These are phyloP conservation scores for Neurospora hispaniola DNA, from an alignment of 495 filamentous ascomycete species.

Conservation along the genomic window DNA sequence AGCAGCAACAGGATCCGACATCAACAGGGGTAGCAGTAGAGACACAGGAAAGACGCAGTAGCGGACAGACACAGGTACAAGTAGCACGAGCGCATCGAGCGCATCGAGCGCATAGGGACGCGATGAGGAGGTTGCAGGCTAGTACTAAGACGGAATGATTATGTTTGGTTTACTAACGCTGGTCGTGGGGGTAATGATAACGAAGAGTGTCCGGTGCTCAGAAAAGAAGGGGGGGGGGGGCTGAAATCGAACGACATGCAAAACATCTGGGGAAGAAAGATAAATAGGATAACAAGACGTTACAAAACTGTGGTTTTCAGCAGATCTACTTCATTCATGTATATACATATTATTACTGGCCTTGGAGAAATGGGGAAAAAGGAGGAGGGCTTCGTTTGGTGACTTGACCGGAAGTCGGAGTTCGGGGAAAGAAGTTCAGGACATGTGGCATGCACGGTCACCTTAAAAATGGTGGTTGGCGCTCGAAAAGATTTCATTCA, in stretches of 20 bases:
- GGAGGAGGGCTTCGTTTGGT: not conserved
- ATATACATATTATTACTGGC: not conserved
- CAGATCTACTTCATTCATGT: not conserved
- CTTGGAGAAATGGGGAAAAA: not conserved
- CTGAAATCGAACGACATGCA: not conserved
- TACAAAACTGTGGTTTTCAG: not conserved
- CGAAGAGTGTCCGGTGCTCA: not conserved
- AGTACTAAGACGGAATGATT: conserved; percentile 27
- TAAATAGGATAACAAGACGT: not conserved
- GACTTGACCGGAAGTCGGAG: not conserved
- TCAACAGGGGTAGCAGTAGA: not conserved
- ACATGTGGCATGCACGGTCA: not conserved
- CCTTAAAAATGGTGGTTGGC: not conserved
- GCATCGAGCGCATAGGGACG: conserved; percentile 53
- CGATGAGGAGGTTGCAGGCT: conserved; percentile 74
- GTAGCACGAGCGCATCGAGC: not conserved
- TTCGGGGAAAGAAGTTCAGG: not conserved
- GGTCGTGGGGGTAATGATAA: not conserved
- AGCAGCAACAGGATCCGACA: not conserved
- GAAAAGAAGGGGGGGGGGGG: no score
- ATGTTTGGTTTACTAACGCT: conserved; percentile 14
- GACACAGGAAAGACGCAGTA: not conserved
- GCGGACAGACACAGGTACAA: not conserved
- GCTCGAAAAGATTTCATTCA: not conserved
- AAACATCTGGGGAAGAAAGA: not conserved